Evolutionary conservation across 352 stramenopile species (phyloP), one percentile per base, ranked within the genome.

Genomic region (Globisporangium cederbergense): DNA sequence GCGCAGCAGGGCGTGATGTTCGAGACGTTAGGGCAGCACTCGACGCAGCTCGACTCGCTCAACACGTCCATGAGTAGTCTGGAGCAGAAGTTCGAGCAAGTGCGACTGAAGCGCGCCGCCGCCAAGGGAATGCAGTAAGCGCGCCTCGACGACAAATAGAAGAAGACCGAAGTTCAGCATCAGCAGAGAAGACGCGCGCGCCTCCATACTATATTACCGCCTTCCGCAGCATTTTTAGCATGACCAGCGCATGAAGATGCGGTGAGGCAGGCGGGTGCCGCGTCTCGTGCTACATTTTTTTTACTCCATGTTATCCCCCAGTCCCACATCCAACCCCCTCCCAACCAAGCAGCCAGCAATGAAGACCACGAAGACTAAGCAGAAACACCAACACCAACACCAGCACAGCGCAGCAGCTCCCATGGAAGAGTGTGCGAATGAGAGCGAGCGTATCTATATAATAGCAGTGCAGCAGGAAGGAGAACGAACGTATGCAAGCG

Each of bases 1-100:
- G 86, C 86, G 20, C 86, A 94, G 53, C 86, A 94, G 57, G 86
- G 86, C 25, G 86, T 94, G 18, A 94, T 94, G 86, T 94, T 94
- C 50, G 86, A 94, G 74, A 94, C 86, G 49, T 60, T 94, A 38
- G 85, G 86, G n/a, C 77, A 88, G 42, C 86, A 94, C 77, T 90
- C 86, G 70, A 77, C 77, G 65, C 86, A 94, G 53, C 74, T 94
- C 46, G 84, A 94, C 60, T 81, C 78, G 46, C 71, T 94, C 36
- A 81, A 81, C 45, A 67, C 85, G 55, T 91, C 81, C 30, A 90
- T 94, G 81, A 81, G 55, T 65, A 89, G 79, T 40, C 66, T 94
- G 9, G 86, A 94, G 59, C 78, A 87, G 64, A 81, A 79, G 50
- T 86, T 94, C 65, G 86, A 94, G 62, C 77, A 91, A 59, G 83